Evolutionary conservation across 2,329 filamentous ascomycete genomes (phyloP), one percentile per base, ranked within the genome.

Genomic region (Parastagonospora nodorum): DNA sequence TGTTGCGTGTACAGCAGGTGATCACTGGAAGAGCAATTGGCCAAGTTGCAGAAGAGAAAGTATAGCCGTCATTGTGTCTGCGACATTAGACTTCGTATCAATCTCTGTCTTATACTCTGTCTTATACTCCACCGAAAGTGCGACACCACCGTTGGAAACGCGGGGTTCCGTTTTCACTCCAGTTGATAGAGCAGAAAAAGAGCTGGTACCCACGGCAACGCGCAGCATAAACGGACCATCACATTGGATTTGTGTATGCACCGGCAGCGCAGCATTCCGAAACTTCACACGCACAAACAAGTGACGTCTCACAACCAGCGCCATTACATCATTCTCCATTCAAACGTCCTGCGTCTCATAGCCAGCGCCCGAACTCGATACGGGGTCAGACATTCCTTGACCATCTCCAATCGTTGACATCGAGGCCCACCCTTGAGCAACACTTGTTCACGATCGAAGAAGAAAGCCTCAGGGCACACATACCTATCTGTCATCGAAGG

Each of bases 341-440:
- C 58, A 64, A 62, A 69, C 66, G 37, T 46, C 42, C 49, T 45
- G 48, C 53, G 67, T 68, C 66, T 66, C 67, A 58, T 55, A 43
- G 45, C 31, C 39, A 35, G 50, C 32, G 41, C 49, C 53, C 44
- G 37, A 41, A 31, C 43, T 45, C 46, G 45, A 48, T 19, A 48
- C 30, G 41, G 40, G 44, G n/a, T 51, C 39, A 46, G 41, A 43
- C 42, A 36, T 32, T 51, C 48, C 41, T 45, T 41, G 40, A 45
- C 30, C 47, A 37, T 41, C 45, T 42, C 48, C 52, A 45, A 36
- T 50, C 47, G 42, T 57, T 48, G 43, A 46, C 50, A 61, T 51
- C 50, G 49, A 40, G 44, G 44, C 48, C 31, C 45, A 53, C 48
- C 44, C 48, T 40, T 38, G 36, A 30, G 29, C 31, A 48, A 46